Conservation (phyloP, 2,329 filamentous ascomycete genomes). For the Aureobasidium namibiae region DNA sequence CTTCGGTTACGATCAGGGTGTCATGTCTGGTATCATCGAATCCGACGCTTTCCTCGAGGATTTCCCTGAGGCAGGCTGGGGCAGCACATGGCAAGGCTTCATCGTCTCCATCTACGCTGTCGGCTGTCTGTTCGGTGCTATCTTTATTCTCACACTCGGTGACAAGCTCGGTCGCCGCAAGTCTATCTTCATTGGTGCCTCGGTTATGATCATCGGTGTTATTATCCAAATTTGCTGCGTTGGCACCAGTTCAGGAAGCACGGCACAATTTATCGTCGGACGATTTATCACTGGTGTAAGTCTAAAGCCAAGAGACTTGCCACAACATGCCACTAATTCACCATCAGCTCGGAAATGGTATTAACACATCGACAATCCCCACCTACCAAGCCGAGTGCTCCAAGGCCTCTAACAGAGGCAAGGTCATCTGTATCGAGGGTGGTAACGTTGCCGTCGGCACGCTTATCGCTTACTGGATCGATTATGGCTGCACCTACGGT, state of each 20-base stretch:
- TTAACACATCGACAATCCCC: slow-evolving; percentile 48
- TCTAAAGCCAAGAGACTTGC: background rate
- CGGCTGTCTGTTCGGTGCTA: slow-evolving; percentile 38
- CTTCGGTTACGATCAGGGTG: slow-evolving; percentile 20
- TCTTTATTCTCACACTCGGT: slow-evolving; percentile 31
- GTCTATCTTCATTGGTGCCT: slow-evolving; percentile 34
- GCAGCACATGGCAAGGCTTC: slow-evolving; percentile 43
- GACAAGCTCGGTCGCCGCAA: slow-evolving; percentile 36
- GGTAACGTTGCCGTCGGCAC: slow-evolving; percentile 45
- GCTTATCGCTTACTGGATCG: slow-evolving; percentile 42
- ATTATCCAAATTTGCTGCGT: slow-evolving; percentile 32
- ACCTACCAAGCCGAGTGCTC: slow-evolving; percentile 48
- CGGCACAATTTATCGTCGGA: slow-evolving; percentile 46
- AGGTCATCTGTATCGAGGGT: slow-evolving; percentile 53
- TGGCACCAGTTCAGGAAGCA: slow-evolving; percentile 26
- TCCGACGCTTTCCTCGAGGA: slow-evolving; percentile 26
- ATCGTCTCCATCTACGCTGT: slow-evolving; percentile 47
- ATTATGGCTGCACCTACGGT: slow-evolving; percentile 36
- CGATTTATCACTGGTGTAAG: slow-evolving; percentile 43
- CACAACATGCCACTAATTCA: background rate
- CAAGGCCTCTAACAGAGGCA: slow-evolving; percentile 49
- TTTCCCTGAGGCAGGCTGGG: slow-evolving; percentile 31
- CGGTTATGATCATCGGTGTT: slow-evolving; percentile 36
- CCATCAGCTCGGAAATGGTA: slow-evolving; percentile 38
- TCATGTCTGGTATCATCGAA: slow-evolving; percentile 35